phyloP scores from a whole-genome alignment of 1,284 basidiomycete genomes.

The Naganishia cerealis region DNA sequence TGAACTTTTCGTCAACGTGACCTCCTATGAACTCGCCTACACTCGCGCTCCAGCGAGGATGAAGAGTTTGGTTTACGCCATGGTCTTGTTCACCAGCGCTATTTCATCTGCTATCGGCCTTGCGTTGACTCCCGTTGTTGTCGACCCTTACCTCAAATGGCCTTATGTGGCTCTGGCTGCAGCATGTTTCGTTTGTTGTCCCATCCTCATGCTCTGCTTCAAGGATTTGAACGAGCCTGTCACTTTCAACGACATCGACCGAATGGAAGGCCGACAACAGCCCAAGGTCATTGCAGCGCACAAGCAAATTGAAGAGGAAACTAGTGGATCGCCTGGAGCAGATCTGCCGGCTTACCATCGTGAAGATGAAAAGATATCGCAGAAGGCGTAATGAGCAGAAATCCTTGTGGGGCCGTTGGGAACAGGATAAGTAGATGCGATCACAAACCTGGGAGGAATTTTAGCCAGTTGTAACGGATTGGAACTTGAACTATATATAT shows the following conservation, averaged over 20 bases:
- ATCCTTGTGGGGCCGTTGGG: neutral
- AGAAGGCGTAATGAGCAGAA: neutral
- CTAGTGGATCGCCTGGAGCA: neutral
- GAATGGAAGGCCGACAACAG: conserved; percentile 45
- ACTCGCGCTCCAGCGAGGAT: conserved; percentile 55
- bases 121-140: conserved; percentile 45
- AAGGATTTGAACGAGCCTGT: conserved; percentile 48
- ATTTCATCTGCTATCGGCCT: conserved; percentile 55
- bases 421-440: too few species aligned
- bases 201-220: conserved; percentile 48
- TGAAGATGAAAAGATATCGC: conserved; percentile 5
- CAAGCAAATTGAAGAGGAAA: neutral
- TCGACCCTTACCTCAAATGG: conserved; percentile 57
- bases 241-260: conserved; percentile 43
- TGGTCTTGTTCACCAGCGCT: conserved; percentile 56
- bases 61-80: conserved; percentile 54
- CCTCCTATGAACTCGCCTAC: conserved; percentile 58
- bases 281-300: conserved; percentile 32
- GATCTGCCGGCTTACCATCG: conserved; percentile 1
- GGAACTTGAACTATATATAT: too few species aligned
- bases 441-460: too few species aligned
- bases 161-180: conserved; percentile 53
- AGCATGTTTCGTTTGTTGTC: conserved; percentile 40
- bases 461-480: too few species aligned
- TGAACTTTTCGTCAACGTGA: conserved; percentile 58